Evolutionary conservation across 257 asterid genomes (phyloP).

Genomic region (Fraxinus pennsylvanica): DNA sequence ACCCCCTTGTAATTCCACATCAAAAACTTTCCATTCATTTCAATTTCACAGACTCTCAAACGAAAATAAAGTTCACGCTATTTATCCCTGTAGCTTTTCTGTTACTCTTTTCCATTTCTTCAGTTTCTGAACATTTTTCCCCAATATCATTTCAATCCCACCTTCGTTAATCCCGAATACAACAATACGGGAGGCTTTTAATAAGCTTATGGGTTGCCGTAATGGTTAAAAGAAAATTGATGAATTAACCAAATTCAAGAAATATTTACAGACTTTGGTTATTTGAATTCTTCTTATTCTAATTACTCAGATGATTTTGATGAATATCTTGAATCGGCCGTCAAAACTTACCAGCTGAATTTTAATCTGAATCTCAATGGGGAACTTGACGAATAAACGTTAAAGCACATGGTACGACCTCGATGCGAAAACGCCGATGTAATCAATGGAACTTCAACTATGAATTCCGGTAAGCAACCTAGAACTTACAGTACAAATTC

Average conservation of each 20-base stretch:
- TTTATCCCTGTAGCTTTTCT: slow-evolving; percentile 9
- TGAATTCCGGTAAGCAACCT: slow-evolving; percentile 42
- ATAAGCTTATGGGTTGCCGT: slow-evolving; percentile 50
- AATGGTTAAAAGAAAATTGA: slow-evolving; percentile 46
- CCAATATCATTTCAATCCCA: slow-evolving; percentile 58
- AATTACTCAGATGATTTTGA: slow-evolving; percentile 71
- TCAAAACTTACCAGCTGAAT: slow-evolving; percentile 63
- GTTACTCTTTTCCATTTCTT: slow-evolving; percentile 14
- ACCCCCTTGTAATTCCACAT: too few species aligned
- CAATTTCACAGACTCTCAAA: not conserved
- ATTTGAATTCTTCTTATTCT: slow-evolving; percentile 39
- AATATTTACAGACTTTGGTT: slow-evolving; percentile 72
- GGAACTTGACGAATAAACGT: slow-evolving; percentile 49
- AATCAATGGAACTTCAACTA: slow-evolving; percentile 59
- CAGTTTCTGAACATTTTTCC: slow-evolving; percentile 57
- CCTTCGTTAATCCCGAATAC: slow-evolving; percentile 40
- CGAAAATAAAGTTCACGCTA: slow-evolving; percentile 28
- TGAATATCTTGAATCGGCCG: slow-evolving; percentile 51
- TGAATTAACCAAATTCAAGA: slow-evolving; percentile 55
- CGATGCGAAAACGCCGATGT: slow-evolving; percentile 80
- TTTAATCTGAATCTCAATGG: slow-evolving; percentile 75
- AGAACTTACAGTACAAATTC: slow-evolving; percentile 23
- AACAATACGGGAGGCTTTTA: slow-evolving; percentile 61
- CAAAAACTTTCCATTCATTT: not conserved
- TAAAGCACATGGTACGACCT: slow-evolving; percentile 53